phyloP scores from a whole-genome alignment of 345 rosid species.

The Heritiera fomes region DNA sequence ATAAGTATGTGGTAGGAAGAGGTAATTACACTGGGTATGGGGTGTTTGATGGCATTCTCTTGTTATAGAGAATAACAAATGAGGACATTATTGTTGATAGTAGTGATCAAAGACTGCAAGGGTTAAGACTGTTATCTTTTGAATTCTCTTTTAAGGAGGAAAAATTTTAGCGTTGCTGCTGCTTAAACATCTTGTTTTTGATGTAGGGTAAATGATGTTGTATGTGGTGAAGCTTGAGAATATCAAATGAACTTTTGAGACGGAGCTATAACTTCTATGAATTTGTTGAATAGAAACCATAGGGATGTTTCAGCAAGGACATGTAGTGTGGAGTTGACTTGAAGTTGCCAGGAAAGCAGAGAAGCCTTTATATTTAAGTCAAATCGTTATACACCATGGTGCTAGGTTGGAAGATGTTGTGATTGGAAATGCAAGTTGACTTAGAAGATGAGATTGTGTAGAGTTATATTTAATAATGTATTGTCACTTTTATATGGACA shows the following conservation, averaged over 20 bases:
- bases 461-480: neutral
- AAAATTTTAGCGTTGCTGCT: neutral
- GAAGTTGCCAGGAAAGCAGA: neutral
- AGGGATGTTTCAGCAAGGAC: neutral
- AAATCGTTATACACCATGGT: neutral
- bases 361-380: too few species aligned
- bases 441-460: neutral
- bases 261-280: neutral
- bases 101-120: neutral
- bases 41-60: neutral
- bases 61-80: neutral
- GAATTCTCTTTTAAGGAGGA: neutral
- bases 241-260: too few species aligned
- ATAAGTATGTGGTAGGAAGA: neutral
- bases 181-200: neutral
- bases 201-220: neutral
- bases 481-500: neutral
- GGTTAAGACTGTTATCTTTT: neutral
- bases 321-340: neutral
- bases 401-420: neutral
- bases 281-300: neutral
- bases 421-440: conserved; percentile 3
- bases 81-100: neutral
- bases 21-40: neutral
- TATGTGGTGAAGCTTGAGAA: neutral